These are phyloP conservation scores for Lathyrus aphaca DNA, from an alignment of 306 rosid genomes.

Conservation along the genomic window DNA sequence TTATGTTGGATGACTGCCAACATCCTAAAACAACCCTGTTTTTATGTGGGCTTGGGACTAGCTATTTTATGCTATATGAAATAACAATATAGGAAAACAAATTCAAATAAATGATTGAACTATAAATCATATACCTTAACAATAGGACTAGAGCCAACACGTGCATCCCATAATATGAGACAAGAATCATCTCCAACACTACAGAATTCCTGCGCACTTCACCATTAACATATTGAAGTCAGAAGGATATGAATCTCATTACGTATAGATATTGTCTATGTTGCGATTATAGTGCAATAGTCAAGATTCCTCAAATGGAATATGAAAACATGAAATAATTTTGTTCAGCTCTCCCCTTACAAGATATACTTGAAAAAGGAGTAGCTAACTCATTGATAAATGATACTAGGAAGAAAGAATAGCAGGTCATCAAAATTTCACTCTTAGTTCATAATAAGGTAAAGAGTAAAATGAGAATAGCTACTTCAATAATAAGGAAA, in stretches of 20 bases:
- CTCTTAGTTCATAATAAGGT: background rate
- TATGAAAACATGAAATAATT: slow-evolving; percentile 25
- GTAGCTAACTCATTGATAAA: slow-evolving; percentile 7
- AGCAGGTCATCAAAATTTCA: slow-evolving; percentile 11
- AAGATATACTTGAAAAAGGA: background rate
- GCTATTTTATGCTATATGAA: background rate
- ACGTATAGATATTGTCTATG: slow-evolving; percentile 2
- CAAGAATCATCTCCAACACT: slow-evolving; percentile 99
- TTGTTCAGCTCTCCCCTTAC: background rate
- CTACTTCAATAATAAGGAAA: background rate
- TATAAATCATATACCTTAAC: slow-evolving; percentile 64
- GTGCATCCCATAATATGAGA: slow-evolving; percentile 99
- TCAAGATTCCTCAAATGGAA: slow-evolving; percentile 13
- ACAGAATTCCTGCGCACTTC: slow-evolving; percentile 98
- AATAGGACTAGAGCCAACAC: slow-evolving; percentile 80
- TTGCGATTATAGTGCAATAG: slow-evolving; percentile 22
- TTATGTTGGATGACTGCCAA: background rate
- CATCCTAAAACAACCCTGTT: background rate
- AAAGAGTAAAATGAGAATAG: slow-evolving; percentile 26
- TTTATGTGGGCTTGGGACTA: background rate
- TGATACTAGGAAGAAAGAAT: background rate
- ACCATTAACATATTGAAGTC: slow-evolving; percentile 46
- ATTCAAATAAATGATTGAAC: background rate
- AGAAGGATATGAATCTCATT: slow-evolving; percentile 35
- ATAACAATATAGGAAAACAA: slow-evolving; percentile 20